A percentile compares a stretch with the other conserved stretches of the same genome.
These are phyloP conservation scores for Madurella mycetomatis DNA, from an alignment of 2,329 filamentous ascomycete species.

Conservation along the genomic window DNA sequence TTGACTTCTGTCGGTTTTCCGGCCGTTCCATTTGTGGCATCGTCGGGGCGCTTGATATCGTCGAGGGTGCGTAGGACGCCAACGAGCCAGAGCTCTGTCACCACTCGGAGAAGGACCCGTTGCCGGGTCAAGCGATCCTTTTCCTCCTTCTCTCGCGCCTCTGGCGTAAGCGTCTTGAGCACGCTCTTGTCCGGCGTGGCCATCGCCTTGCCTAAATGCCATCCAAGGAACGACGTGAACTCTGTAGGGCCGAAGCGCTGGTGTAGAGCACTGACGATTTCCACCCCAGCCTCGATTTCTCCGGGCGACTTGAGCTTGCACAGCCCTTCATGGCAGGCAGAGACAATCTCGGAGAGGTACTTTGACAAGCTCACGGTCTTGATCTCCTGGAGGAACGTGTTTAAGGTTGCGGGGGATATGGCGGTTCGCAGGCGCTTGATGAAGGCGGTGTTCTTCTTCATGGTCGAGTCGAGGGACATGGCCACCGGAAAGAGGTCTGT, in stretches of 20 bases:
- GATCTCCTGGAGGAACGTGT: slow-evolving; percentile 86
- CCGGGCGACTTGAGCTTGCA: slow-evolving; percentile 85
- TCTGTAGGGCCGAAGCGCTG: slow-evolving; percentile 88
- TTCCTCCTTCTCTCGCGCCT: slow-evolving; percentile 90
- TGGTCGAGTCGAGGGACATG: slow-evolving; percentile 81
- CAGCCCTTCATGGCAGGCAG: slow-evolving; percentile 89
- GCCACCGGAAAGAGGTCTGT: slow-evolving; percentile 74
- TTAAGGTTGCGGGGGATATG: slow-evolving; percentile 71
- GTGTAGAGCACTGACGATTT: slow-evolving; percentile 91
- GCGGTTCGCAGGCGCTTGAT: slow-evolving; percentile 93
- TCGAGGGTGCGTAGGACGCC: slow-evolving; percentile 78
- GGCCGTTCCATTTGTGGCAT: slow-evolving; percentile 56
- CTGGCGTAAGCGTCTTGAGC: slow-evolving; percentile 71
- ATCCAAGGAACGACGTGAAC: slow-evolving; percentile 87
- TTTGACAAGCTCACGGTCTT: slow-evolving; percentile 88
- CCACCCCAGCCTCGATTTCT: slow-evolving; percentile 88
- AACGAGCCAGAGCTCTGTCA: slow-evolving; percentile 94
- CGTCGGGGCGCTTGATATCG: slow-evolving; percentile 58
- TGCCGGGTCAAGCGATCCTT: slow-evolving; percentile 88
- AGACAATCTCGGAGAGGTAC: slow-evolving; percentile 95
- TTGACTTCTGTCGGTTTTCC: slow-evolving; percentile 60
- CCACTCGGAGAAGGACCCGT: slow-evolving; percentile 78
- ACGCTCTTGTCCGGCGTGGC: slow-evolving; percentile 82
- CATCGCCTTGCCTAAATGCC: slow-evolving; percentile 86
- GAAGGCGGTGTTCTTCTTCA: slow-evolving; percentile 98